Conservation (phyloP, 345 rosid genomes). For the Populus euphratica region DNA sequence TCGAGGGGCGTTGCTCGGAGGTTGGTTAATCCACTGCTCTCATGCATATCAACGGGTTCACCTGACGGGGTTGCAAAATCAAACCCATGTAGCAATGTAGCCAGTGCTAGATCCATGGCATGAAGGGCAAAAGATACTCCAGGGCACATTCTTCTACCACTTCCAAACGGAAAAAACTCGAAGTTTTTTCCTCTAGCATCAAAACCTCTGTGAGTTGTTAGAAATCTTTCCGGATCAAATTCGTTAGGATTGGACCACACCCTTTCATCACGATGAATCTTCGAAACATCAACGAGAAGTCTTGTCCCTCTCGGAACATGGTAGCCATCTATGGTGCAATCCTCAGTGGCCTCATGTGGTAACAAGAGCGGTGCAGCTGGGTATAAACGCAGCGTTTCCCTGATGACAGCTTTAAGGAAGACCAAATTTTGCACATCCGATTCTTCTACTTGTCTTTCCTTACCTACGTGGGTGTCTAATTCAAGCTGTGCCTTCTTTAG, state of each 20-base stretch:
- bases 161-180: slow-evolving; percentile 8
- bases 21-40: slow-evolving; percentile 12
- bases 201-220: slow-evolving; percentile 6
- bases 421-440: slow-evolving; percentile 1
- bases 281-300: not conserved
- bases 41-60: slow-evolving; percentile 11
- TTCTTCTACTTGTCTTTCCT: slow-evolving; percentile 4
- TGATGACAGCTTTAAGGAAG: slow-evolving; percentile 5
- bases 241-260: slow-evolving; percentile 5
- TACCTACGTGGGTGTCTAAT: slow-evolving; percentile 1
- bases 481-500: slow-evolving; percentile 7
- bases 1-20: slow-evolving; percentile 4
- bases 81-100: slow-evolving; percentile 10
- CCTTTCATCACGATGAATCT: slow-evolving; percentile 11
- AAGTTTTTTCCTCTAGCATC: slow-evolving; percentile 10
- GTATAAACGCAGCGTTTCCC: slow-evolving; percentile 12
- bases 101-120: slow-evolving; percentile 1
- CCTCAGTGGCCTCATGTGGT: slow-evolving; percentile 9
- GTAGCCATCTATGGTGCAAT: slow-evolving; percentile 9
- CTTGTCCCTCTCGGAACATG: slow-evolving; percentile 1
- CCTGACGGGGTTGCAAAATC: not conserved
- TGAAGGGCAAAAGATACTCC: slow-evolving; percentile 5
- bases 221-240: slow-evolving; percentile 15
- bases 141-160: slow-evolving; percentile 21
- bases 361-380: not conserved